These are phyloP conservation scores for Tricholoma sp. DNA, from an alignment of 768 basidiomycete genomes.

Conservation along the genomic window DNA sequence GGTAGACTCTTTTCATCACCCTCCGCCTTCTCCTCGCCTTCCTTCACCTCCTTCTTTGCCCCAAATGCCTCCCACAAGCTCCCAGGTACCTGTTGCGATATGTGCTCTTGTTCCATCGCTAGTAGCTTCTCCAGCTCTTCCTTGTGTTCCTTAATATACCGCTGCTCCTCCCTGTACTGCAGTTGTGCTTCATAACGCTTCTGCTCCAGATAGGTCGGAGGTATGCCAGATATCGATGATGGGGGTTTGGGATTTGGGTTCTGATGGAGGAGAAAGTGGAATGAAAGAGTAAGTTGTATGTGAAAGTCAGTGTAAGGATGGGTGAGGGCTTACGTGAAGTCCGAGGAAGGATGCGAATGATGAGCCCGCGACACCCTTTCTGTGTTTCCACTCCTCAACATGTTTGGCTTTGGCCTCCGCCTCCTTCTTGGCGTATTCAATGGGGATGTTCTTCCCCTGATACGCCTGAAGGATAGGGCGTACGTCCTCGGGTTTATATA, in stretches of 20 bases:
- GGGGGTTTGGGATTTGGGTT: slow-evolving; percentile 11
- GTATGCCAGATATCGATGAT: slow-evolving; percentile 25
- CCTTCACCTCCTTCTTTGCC: slow-evolving; percentile 2
- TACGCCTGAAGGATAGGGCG: slow-evolving; percentile 85
- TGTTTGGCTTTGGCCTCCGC: slow-evolving; percentile 74
- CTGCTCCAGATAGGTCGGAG: slow-evolving; percentile 49
- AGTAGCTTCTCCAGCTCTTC: slow-evolving; percentile 39
- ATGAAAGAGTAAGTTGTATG: background rate
- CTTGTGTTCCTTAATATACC: slow-evolving; percentile 40
- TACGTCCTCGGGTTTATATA: slow-evolving; percentile 84
- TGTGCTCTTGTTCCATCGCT: slow-evolving; percentile 35
- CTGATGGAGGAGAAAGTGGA: background rate
- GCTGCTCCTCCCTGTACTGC: slow-evolving; percentile 45
- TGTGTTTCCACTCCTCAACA: slow-evolving; percentile 76
- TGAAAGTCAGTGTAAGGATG: background rate
- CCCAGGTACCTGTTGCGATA: slow-evolving; percentile 38
- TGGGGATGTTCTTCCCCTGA: slow-evolving; percentile 79
- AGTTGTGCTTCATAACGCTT: slow-evolving; percentile 48
- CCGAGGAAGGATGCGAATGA: slow-evolving; percentile 39
- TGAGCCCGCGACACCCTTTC: slow-evolving; percentile 26
- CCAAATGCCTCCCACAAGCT: slow-evolving; percentile 47
- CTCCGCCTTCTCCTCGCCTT: background rate
- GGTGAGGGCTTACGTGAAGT: slow-evolving; percentile 19
- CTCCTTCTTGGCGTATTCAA: slow-evolving; percentile 88
- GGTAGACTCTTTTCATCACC: background rate